Conservation (phyloP, 2,329 filamentous ascomycete species). For the Aspergillus awamori region DNA sequence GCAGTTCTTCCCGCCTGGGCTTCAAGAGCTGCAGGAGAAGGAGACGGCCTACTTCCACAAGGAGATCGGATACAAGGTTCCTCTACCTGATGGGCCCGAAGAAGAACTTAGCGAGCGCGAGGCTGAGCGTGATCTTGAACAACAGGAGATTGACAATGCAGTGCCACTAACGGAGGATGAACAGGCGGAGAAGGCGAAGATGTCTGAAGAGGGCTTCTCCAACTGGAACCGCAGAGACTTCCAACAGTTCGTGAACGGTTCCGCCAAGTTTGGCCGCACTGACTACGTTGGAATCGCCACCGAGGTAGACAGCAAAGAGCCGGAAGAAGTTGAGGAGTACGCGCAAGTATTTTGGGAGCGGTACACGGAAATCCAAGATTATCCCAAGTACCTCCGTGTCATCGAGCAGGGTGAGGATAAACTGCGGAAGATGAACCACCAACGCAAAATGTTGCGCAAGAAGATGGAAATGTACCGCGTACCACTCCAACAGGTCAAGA, state of each 20-base stretch:
- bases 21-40: constrained; percentile 89
- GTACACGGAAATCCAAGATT: constrained; percentile 87
- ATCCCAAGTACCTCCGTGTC: constrained; percentile 81
- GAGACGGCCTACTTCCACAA: constrained; percentile 96
- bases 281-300: constrained; percentile 83
- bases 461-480: constrained; percentile 98
- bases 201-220: constrained; percentile 83
- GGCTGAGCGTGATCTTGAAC: constrained; percentile 82
- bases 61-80: constrained; percentile 93
- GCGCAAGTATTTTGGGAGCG: constrained; percentile 96
- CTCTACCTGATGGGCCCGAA: constrained; percentile 83
- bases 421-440: constrained; percentile 83
- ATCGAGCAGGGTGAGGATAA: constrained; percentile 94
- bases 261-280: constrained; percentile 84
- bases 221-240: constrained; percentile 98
- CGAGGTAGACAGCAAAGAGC: constrained; percentile 88
- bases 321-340: constrained; percentile 84
- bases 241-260: constrained; percentile 96
- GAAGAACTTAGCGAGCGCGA: constrained; percentile 84
- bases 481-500: constrained; percentile 93
- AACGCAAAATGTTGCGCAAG: constrained; percentile 88
- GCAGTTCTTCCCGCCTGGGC: constrained; percentile 86
- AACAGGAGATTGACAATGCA: constrained; percentile 91
- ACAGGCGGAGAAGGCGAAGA: constrained; percentile 77
- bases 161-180: constrained; percentile 87